These are phyloP conservation scores for Sanghuangporus sanghuang DNA, from an alignment of 1,284 basidiomycete species.

Conservation along the genomic window DNA sequence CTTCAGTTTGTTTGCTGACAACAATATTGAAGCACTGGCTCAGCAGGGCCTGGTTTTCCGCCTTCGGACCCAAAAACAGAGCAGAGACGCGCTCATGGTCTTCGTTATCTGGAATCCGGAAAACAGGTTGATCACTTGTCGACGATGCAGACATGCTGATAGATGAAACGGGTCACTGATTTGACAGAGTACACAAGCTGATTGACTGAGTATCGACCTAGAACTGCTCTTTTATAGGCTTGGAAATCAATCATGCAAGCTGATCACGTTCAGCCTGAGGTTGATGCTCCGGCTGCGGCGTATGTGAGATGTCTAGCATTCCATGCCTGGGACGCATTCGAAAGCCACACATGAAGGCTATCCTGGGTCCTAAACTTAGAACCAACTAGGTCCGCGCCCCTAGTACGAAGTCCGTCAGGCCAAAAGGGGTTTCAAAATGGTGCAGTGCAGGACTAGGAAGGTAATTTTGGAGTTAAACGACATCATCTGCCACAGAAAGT, in stretches of 20 bases:
- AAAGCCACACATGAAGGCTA: too few species aligned
- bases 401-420: too few species aligned
- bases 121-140: background rate
- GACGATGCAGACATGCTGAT: background rate
- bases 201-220: background rate
- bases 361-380: too few species aligned
- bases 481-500: too few species aligned
- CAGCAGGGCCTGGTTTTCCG: constrained; percentile 24
- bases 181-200: background rate
- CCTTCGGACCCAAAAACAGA: constrained; percentile 28
- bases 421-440: too few species aligned
- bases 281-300: background rate
- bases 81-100: constrained; percentile 27
- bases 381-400: too few species aligned
- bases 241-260: background rate
- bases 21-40: constrained; percentile 19
- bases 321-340: background rate
- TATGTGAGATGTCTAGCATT: background rate
- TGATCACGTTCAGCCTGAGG: background rate
- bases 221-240: background rate
- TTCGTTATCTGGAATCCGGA: background rate
- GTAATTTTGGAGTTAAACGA: too few species aligned
- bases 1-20: constrained; percentile 15
- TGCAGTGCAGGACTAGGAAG: too few species aligned
- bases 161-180: background rate